phyloP scores from a whole-genome alignment of 1,284 basidiomycete genomes.

The Trametes pubescens region DNA sequence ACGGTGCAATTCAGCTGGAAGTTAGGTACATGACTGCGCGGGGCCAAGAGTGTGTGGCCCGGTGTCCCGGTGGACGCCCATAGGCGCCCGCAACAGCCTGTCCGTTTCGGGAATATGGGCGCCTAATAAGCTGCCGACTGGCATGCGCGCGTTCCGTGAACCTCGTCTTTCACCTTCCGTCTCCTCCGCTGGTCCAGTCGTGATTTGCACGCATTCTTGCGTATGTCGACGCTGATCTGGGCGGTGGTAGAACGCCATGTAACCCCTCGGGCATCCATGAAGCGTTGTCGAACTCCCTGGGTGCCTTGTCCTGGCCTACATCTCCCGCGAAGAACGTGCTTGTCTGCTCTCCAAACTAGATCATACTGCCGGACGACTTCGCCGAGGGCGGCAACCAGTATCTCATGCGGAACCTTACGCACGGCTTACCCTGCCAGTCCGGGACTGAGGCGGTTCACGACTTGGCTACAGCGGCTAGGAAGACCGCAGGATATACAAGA shows the following conservation, averaged over 20 bases:
- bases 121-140: slow-evolving; percentile 6
- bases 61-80: not conserved
- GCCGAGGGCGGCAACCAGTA: slow-evolving; percentile 20
- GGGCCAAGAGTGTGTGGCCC: not conserved
- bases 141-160: slow-evolving; percentile 7
- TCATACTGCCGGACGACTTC: not conserved
- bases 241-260: slow-evolving; percentile 53
- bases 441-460: slow-evolving; percentile 22
- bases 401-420: slow-evolving; percentile 37
- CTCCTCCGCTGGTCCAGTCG: slow-evolving; percentile 18
- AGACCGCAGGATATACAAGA: slow-evolving; percentile 30
- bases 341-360: slow-evolving; percentile 19
- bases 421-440: not conserved
- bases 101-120: slow-evolving; percentile 1
- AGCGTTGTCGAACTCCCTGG: slow-evolving; percentile 19
- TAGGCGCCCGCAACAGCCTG: not conserved
- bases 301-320: slow-evolving; percentile 13
- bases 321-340: slow-evolving; percentile 31
- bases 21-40: not conserved
- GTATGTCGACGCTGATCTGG: slow-evolving; percentile 58
- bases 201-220: slow-evolving; percentile 39
- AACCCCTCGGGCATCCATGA: slow-evolving; percentile 42
- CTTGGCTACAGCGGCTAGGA: slow-evolving; percentile 29
- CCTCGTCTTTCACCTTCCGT: slow-evolving; percentile 3
- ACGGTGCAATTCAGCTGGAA: no score